These are phyloP conservation scores for Aphanoascus verrucosus DNA, from an alignment of 2,329 filamentous ascomycete species.

Conservation along the genomic window DNA sequence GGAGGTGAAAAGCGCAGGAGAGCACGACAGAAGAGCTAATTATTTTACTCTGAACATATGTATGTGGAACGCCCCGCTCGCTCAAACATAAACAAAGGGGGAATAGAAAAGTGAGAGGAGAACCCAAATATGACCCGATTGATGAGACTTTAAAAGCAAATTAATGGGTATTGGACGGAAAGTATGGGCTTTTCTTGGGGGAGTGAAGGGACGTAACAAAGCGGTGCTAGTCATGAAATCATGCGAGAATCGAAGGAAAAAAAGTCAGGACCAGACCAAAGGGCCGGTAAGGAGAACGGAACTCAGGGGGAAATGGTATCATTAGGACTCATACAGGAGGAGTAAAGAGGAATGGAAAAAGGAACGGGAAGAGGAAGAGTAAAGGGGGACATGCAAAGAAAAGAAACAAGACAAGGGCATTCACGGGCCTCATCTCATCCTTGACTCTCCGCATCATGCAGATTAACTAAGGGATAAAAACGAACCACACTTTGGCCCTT, in stretches of 20 bases:
- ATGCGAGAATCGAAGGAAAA: slow-evolving; percentile 3
- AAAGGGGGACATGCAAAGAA: not conserved
- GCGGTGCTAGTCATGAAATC: slow-evolving; percentile 3
- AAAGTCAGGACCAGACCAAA: not conserved
- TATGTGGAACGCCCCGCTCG: slow-evolving; percentile 2
- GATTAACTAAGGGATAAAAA: not conserved
- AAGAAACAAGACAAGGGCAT: not conserved
- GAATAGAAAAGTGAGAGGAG: not conserved
- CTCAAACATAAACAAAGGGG: slow-evolving; percentile 5
- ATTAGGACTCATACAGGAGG: slow-evolving; percentile 10
- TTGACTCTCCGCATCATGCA: not conserved
- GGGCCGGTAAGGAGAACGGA: not conserved
- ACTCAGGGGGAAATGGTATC: slow-evolving; percentile 3
- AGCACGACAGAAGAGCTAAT: not conserved
- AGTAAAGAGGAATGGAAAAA: slow-evolving; percentile 1
- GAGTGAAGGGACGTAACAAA: not conserved
- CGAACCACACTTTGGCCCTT: not conserved
- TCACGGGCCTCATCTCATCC: not conserved
- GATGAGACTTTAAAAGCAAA: not conserved
- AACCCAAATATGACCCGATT: not conserved
- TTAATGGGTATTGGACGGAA: not conserved
- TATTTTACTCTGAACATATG: slow-evolving; percentile 11
- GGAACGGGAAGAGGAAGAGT: slow-evolving; percentile 10
- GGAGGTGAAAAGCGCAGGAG: no score
- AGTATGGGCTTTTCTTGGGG: slow-evolving; percentile 2